Evolutionary conservation across 345 rosid species (phyloP), one percentile per base, ranked within the genome.

Genomic region (Linum usitatissimum): DNA sequence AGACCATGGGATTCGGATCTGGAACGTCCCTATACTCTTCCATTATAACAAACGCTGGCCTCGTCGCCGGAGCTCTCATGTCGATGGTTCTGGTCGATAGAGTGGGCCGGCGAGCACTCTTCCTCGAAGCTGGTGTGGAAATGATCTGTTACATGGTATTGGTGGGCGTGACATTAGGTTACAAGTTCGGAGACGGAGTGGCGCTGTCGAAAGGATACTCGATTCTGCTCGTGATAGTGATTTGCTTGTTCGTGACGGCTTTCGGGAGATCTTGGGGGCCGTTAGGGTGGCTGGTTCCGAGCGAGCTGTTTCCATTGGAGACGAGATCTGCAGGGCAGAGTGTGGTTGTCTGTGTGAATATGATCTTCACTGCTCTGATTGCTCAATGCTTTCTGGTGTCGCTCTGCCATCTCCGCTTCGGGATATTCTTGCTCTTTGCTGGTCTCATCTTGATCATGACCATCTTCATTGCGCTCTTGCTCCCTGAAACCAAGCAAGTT

Each of bases 81-180:
- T 76, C 85, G 0, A 67, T 79, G 23, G 62, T 63, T 12, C 56
- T 66, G 0, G 77, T 62, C 7, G 80, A 79, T 57, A 77, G 64
- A 65, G 68, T 70, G 15, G 86, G 80, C 39, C 70, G 81, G 63
- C 58, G 83, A 53, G 61, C 72, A 9, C 70, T 81, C 64, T 81
- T 81, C 69, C 62, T 81, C 9, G 68, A 76, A 66, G 81, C 81
- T 59, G 86, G 83, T 8, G 38, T 49, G 17, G 80, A 79, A 49
- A 71, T 81, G 83, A 48, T 81, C 45, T 13, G 68, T 15, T 64
- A 69, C 19, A 80, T 76, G 77, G 77, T 72, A 54, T n/a, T 30
- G 6, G 70, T 75, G 72, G 73, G 68, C 0, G 9, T 34, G 13
- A 54, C 64, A 0, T 30, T 20, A 66, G 72, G 48, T n/a, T 9